These are phyloP conservation scores for Tirmania nivea DNA, from an alignment of 495 filamentous ascomycete genomes.

Conservation along the genomic window DNA sequence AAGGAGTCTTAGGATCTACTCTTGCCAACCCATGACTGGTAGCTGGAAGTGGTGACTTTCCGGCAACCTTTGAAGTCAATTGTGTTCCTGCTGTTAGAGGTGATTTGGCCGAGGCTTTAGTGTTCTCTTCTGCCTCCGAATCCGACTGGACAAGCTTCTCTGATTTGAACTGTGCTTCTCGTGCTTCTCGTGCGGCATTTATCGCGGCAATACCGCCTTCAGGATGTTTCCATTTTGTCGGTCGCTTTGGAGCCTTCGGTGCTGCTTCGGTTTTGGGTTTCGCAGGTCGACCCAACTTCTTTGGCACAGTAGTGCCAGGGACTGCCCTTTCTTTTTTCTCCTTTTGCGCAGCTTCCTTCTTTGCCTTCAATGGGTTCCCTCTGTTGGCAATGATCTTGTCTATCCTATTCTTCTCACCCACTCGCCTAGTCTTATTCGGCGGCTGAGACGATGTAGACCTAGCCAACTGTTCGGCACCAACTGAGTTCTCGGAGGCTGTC, in stretches of 20 bases:
- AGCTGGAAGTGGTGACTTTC: constrained; percentile 9
- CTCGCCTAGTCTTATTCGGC: constrained; percentile 26
- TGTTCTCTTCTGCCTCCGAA: constrained; percentile 11
- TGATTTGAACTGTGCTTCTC: constrained; percentile 1
- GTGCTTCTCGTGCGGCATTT: constrained; percentile 4
- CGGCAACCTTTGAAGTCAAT: constrained; percentile 1
- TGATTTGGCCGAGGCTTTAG: constrained; percentile 1
- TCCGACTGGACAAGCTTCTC: constrained; percentile 8
- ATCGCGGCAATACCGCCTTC: constrained; percentile 16
- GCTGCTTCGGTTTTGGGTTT: constrained; percentile 10
- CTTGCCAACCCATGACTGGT: constrained; percentile 3
- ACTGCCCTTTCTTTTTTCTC: constrained; percentile 7
- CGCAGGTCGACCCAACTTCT: constrained; percentile 12
- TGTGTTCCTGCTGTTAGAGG: constrained; percentile 4
- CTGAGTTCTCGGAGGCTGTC: constrained; percentile 24
- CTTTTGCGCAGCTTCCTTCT: constrained; percentile 21
- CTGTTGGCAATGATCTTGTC: constrained; percentile 20
- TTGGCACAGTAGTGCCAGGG: neutral
- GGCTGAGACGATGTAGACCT: constrained; percentile 24
- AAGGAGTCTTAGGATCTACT: constrained; percentile 1
- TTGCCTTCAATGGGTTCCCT: constrained; percentile 29
- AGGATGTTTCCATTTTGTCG: constrained; percentile 2
- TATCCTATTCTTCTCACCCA: constrained; percentile 23
- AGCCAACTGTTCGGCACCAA: constrained; percentile 25
- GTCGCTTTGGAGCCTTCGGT: constrained; percentile 2